A percentile compares a stretch with the other conserved stretches of the same genome.
These are phyloP conservation scores for Beauveria sp. DNA, from an alignment of 2,329 filamentous ascomycete genomes.

Conservation along the genomic window DNA sequence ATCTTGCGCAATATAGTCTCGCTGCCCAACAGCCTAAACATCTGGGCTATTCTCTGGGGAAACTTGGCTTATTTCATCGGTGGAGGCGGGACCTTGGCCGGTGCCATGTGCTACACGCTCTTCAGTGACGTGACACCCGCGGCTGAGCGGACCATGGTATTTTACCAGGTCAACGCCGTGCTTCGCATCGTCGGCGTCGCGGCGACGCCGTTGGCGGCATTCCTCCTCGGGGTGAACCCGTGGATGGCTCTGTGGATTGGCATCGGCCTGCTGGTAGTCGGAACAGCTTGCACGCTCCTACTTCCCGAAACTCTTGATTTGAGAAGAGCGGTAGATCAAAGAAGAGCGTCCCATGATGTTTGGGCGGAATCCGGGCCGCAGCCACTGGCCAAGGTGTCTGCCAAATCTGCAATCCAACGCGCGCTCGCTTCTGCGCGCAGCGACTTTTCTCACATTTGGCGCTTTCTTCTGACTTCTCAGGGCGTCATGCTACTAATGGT, in stretches of 20 bases:
- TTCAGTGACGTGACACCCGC: slow-evolving; percentile 35
- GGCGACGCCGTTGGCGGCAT: slow-evolving; percentile 32
- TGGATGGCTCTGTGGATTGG: slow-evolving; percentile 34
- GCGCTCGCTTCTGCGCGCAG: slow-evolving; percentile 20
- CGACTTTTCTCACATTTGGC: slow-evolving; percentile 28
- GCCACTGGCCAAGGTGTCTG: neutral
- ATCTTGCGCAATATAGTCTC: slow-evolving; percentile 21
- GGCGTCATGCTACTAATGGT: slow-evolving; percentile 30
- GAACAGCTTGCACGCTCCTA: slow-evolving; percentile 22
- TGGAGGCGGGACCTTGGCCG: slow-evolving; percentile 29
- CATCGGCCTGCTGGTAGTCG: slow-evolving; percentile 22
- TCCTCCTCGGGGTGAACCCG: slow-evolving; percentile 28
- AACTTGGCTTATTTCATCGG: slow-evolving; percentile 31
- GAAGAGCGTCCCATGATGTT: neutral
- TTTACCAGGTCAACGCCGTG: slow-evolving; percentile 31
- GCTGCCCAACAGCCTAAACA: slow-evolving; percentile 29
- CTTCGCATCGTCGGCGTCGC: slow-evolving; percentile 31
- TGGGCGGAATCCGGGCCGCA: neutral
- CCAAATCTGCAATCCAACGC: slow-evolving; percentile 11
- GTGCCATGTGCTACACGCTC: slow-evolving; percentile 38
- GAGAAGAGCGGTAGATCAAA: slow-evolving; percentile 21
- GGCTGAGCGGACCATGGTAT: slow-evolving; percentile 29
- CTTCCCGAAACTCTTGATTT: slow-evolving; percentile 37
- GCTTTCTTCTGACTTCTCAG: slow-evolving; percentile 32
- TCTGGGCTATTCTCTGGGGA: slow-evolving; percentile 31